These are phyloP conservation scores for Botrytis cinerea DNA, from an alignment of 2,329 filamentous ascomycete species.

Conservation along the genomic window DNA sequence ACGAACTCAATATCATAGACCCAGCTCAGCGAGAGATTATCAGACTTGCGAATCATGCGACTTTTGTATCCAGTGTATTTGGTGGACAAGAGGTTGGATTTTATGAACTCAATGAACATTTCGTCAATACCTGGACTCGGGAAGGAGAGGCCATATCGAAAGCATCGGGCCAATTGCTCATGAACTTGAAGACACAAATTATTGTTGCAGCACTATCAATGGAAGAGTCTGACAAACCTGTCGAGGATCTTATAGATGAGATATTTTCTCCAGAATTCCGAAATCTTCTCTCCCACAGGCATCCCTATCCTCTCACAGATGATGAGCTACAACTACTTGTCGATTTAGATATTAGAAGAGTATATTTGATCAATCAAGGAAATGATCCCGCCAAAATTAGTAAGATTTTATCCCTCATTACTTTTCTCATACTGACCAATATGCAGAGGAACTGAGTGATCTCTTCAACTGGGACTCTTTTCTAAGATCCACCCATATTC, in stretches of 20 bases:
- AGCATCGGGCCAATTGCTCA: conserved; percentile 59
- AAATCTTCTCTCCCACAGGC: conserved; percentile 53
- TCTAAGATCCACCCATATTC: conserved; percentile 57
- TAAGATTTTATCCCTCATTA: conserved; percentile 39
- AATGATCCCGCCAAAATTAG: conserved; percentile 46
- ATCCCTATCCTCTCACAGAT: conserved; percentile 56
- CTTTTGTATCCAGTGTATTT: conserved; percentile 64
- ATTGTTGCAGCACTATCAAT: conserved; percentile 63
- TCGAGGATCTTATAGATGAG: conserved; percentile 58
- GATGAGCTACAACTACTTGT: conserved; percentile 62
- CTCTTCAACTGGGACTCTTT: conserved; percentile 64
- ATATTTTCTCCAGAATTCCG: conserved; percentile 61
- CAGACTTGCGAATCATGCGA: conserved; percentile 64
- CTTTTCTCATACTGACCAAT: neutral
- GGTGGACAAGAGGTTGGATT: conserved; percentile 65
- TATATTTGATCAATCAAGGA: conserved; percentile 57
- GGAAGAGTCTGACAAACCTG: conserved; percentile 50
- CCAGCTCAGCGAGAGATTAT: conserved; percentile 58
- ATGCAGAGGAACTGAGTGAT: conserved; percentile 18
- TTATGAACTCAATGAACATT: conserved; percentile 62
- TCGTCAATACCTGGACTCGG: conserved; percentile 64
- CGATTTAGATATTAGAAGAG: conserved; percentile 54
- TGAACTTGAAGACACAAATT: conserved; percentile 67
- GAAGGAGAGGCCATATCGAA: conserved; percentile 59
- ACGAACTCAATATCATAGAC: conserved; percentile 54